phyloP scores from a whole-genome alignment of 495 filamentous ascomycete species.

The Aspergillus wentii region DNA sequence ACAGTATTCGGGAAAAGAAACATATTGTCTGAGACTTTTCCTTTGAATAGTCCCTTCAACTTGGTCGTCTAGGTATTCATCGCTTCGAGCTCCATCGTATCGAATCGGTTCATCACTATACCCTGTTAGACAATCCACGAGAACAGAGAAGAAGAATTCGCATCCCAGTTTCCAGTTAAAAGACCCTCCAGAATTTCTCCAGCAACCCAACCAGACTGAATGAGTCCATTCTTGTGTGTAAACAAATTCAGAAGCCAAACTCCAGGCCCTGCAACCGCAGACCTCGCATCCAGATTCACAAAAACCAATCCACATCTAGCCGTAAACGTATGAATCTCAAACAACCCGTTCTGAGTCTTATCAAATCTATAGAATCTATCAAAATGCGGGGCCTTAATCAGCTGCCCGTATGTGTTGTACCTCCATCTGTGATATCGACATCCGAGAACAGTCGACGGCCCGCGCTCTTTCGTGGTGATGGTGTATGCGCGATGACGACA shows the following conservation, averaged over 20 bases:
- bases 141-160: constrained; percentile 6
- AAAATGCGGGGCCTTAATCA: constrained; percentile 57
- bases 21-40: constrained; percentile 1
- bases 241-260: constrained; percentile 9
- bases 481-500: constrained; percentile 56
- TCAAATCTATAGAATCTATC: constrained; percentile 51
- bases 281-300: constrained; percentile 36
- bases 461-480: constrained; percentile 45
- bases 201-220: constrained; percentile 20
- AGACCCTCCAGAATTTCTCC: constrained; percentile 31
- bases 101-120: too few species aligned
- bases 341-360: constrained; percentile 46
- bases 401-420: constrained; percentile 49
- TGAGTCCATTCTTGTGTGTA: constrained; percentile 5
- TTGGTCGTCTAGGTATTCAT: too few species aligned
- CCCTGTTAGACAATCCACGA: neutral
- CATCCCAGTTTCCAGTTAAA: constrained; percentile 45
- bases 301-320: constrained; percentile 32
- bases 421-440: constrained; percentile 64
- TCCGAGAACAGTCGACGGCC: constrained; percentile 44
- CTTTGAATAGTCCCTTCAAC: too few species aligned
- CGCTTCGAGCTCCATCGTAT: too few species aligned
- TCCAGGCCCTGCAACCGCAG: constrained; percentile 10
- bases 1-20: constrained; percentile 13
- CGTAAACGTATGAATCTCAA: constrained; percentile 33